phyloP scores from a whole-genome alignment of 23 red algal species.

The Gracilariopsis chorda region DNA sequence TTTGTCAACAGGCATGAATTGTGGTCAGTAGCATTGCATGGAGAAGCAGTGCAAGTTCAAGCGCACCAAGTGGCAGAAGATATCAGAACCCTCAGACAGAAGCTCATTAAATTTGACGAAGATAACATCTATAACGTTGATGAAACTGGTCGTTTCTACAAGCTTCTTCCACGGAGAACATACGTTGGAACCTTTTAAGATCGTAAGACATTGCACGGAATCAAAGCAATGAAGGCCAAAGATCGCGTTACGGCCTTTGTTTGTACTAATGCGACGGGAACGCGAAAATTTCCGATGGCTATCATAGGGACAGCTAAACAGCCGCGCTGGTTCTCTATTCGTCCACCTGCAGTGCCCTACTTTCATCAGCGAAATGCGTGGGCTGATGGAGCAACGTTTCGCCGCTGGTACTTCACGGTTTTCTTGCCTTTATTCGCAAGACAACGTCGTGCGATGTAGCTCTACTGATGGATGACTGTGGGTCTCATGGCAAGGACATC shows the following conservation, averaged over 20 bases:
- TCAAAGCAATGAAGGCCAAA: conserved; percentile 16
- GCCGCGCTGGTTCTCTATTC: not conserved
- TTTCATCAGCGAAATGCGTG: not conserved
- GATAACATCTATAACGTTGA: conserved; percentile 39
- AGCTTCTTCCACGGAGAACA: not conserved
- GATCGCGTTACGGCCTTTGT: conserved; percentile 6
- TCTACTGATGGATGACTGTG: conserved; percentile 15
- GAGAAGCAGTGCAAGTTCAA: not conserved
- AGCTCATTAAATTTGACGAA: conserved; percentile 1
- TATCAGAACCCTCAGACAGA: not conserved
- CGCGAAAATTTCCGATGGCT: conserved; percentile 30
- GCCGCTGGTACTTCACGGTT: not conserved
- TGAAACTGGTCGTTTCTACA: conserved; percentile 44
- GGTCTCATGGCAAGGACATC: no score
- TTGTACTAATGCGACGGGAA: conserved; percentile 36
- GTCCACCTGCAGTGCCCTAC: not conserved
- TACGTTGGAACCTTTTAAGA: not conserved
- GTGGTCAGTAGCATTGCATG: not conserved
- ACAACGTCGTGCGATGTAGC: not conserved
- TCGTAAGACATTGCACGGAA: not conserved
- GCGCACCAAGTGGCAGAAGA: not conserved
- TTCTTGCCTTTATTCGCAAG: not conserved
- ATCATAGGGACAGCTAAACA: not conserved
- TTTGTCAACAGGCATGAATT: conserved; percentile 9
- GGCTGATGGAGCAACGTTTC: not conserved